Percentiles rank a stretch among this genome's conserved stretches.
Conservation (phyloP, 805 yeast species). For the Wickerhamomyces chambardii region DNA sequence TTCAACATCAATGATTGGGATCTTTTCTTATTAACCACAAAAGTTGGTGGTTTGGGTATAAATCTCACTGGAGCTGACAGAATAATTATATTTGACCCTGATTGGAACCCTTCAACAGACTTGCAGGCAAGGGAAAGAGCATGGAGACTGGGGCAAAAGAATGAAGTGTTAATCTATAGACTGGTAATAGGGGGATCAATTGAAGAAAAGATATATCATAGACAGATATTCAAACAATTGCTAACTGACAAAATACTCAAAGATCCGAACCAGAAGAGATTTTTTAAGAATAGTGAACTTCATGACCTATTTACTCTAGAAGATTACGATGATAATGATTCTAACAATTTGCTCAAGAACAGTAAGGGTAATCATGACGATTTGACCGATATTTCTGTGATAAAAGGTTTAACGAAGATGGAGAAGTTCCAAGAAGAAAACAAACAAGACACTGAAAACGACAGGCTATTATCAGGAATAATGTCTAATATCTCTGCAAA, state of each 20-base stretch:
- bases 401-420: conserved; percentile 67
- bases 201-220: conserved; percentile 93
- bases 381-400: conserved; percentile 49
- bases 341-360: conserved; percentile 53
- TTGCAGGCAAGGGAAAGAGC: conserved; percentile 95
- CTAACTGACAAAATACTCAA: conserved; percentile 87
- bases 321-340: conserved; percentile 49
- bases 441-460: conserved; percentile 37
- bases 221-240: conserved; percentile 94
- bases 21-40: conserved; percentile 80
- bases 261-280: conserved; percentile 91
- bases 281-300: conserved; percentile 86
- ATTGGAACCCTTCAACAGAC: conserved; percentile 98
- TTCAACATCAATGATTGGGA: conserved; percentile 58
- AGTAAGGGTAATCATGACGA: conserved; percentile 43
- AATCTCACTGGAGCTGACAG: conserved; percentile 93
- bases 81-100: conserved; percentile 92
- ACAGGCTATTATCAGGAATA: conserved; percentile 56
- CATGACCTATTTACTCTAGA: conserved; percentile 86
- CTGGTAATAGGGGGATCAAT: conserved; percentile 92
- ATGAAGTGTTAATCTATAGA: conserved; percentile 84
- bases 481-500: conserved; percentile 57
- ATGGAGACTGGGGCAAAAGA: conserved; percentile 93
- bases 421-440: conserved; percentile 46
- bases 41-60: conserved; percentile 95